phyloP scores from a whole-genome alignment of 176 grass and related monocot species.

The Avena sativa region DNA sequence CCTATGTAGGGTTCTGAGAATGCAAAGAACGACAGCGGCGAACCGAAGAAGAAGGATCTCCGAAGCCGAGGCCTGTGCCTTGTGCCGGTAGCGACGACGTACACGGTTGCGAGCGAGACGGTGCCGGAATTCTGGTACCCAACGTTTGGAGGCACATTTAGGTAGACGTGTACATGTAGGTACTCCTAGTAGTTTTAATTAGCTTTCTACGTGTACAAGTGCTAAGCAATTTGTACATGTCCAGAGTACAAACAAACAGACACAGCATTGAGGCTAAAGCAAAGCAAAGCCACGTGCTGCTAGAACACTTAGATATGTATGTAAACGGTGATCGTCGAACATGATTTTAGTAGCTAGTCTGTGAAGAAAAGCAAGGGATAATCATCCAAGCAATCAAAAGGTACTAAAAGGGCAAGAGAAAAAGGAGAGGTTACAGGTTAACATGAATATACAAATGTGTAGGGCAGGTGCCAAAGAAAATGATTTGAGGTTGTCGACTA shows the following conservation, averaged over 20 bases:
- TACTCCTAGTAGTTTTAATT: slow-evolving; percentile 19
- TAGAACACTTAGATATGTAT: slow-evolving; percentile 28
- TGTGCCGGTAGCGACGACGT: slow-evolving; percentile 88
- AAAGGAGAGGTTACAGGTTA: slow-evolving; percentile 22
- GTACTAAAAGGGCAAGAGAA: slow-evolving; percentile 17
- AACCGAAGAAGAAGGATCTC: slow-evolving; percentile 62
- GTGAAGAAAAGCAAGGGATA: slow-evolving; percentile 43
- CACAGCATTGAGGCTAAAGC: slow-evolving; percentile 47
- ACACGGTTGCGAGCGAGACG: slow-evolving; percentile 79
- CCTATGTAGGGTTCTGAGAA: slow-evolving; percentile 56
- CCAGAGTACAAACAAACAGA: slow-evolving; percentile 35
- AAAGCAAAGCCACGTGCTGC: slow-evolving; percentile 42
- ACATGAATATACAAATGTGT: slow-evolving; percentile 32
- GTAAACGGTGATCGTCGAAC: slow-evolving; percentile 25
- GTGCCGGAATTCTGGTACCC: slow-evolving; percentile 94
- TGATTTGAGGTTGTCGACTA: slow-evolving; percentile 32
- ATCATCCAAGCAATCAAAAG: slow-evolving; percentile 40
- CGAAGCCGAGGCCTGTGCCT: slow-evolving; percentile 89
- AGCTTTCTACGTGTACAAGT: slow-evolving; percentile 24
- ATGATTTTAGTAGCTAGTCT: slow-evolving; percentile 26
- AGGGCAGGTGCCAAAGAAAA: slow-evolving; percentile 37
- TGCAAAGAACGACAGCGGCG: slow-evolving; percentile 50
- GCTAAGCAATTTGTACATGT: slow-evolving; percentile 39
- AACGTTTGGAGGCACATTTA: slow-evolving; percentile 89
- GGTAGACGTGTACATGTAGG: slow-evolving; percentile 45